Evolutionary conservation across 2,329 filamentous ascomycete species (phyloP), one percentile per base, ranked within the genome.

Genomic region (Corinectria fuckeliana): DNA sequence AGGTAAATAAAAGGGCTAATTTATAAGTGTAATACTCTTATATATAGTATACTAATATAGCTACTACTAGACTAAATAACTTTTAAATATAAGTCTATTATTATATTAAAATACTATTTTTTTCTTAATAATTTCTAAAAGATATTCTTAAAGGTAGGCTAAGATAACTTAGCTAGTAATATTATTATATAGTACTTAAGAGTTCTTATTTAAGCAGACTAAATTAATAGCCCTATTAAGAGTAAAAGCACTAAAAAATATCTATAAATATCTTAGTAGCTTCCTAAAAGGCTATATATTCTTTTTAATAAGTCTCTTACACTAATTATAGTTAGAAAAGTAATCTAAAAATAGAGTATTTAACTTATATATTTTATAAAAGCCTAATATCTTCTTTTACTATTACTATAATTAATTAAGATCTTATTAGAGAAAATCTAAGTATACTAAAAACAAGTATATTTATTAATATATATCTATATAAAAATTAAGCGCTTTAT

Each of bases 1-100:
- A 21, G 56, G 56, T 28, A 34, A 54, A 45, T 55, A 54, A 25
- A 50, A 42, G 25, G 56, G 56, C 56, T 44, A 59, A 14, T 30
- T 25, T 39, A 53, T 44, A 26, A 51, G 16, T 14, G 14, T 18
- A 34, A 32, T 28, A 7, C 32, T 28, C 45, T 48, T n/a, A 4
- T 11, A 18, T 30, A 21, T 21, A 3, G 13, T 10, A 18, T 18
- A 48, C 28, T 16, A 21, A 34, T 14, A 14, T 14, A 34, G 13
- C 32, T 14, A 34, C 32, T 14, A 14, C 21, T 48, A 7, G 2
- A 48, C 9, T 13, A 48, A 20, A 23, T 13, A 13, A n/a, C n/a
- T n/a, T n/a, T n/a, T n/a, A n/a, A n/a, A n/a, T n/a, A n/a, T n/a
- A n/a, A n/a, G n/a, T n/a, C 25, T 26, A 30, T 48, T 48, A 48